These are phyloP conservation scores for Linum tenue DNA, from an alignment of 345 rosid genomes.

Conservation along the genomic window DNA sequence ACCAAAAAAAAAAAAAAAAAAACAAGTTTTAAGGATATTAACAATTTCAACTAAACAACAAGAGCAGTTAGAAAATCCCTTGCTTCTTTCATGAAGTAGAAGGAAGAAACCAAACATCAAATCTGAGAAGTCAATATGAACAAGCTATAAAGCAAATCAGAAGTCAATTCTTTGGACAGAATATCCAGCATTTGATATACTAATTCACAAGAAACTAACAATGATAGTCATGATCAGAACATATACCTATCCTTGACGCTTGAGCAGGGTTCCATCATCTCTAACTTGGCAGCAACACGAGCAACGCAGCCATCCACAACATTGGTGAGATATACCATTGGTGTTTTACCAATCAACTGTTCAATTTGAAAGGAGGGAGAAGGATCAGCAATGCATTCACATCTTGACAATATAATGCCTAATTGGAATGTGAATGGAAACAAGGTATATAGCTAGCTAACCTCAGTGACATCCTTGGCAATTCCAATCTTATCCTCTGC, in stretches of 20 bases:
- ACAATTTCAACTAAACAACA: conserved; percentile 66
- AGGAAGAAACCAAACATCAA: no score
- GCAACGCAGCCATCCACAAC: conserved; percentile 21
- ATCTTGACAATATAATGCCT: not conserved
- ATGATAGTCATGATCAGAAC: not conserved
- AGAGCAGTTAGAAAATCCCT: not conserved
- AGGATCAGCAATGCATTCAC: not conserved
- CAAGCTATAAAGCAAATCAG: not conserved
- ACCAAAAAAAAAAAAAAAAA: conserved; percentile 3
- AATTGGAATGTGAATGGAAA: not conserved
- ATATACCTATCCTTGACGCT: conserved; percentile 21
- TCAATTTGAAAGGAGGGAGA: not conserved
- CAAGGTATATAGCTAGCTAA: conserved; percentile 14
- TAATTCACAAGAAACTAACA: not conserved
- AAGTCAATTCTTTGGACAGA: not conserved
- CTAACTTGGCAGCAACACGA: conserved; percentile 19
- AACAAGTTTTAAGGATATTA: conserved; percentile 61
- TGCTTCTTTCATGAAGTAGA: not conserved
- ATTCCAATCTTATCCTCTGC: conserved; percentile 37
- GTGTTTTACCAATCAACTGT: conserved; percentile 17
- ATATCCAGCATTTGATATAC: no score
- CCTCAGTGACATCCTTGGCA: conserved; percentile 83
- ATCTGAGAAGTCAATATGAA: not conserved
- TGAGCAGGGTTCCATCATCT: conserved; percentile 23
- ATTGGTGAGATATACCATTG: conserved; percentile 18